Conservation (phyloP, 257 asterid species). For the Nicotiana sylvestris region DNA sequence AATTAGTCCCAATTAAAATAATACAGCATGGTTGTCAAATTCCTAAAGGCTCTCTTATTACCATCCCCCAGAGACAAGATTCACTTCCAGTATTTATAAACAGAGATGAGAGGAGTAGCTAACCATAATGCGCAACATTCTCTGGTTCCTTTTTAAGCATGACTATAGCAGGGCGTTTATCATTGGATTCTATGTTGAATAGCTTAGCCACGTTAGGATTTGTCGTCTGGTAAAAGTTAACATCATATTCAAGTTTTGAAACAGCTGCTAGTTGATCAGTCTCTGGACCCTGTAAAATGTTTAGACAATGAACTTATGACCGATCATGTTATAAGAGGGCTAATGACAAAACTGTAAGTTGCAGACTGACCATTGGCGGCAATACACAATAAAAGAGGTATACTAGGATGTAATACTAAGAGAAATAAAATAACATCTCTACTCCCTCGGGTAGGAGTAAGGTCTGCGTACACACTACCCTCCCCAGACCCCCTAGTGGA, state of each 20-base stretch:
- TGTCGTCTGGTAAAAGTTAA: conserved; percentile 69
- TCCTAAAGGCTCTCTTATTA: too few relatives aligned
- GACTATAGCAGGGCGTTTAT: conserved; percentile 65
- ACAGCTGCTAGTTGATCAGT: conserved; percentile 76
- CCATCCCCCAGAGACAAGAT: not conserved
- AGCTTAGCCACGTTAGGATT: conserved; percentile 67
- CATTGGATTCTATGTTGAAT: conserved; percentile 54
- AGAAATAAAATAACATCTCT: not conserved
- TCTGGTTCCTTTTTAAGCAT: conserved; percentile 70
- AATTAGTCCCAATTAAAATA: too few relatives aligned
- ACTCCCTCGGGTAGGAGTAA: too few relatives aligned
- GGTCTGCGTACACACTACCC: too few relatives aligned
- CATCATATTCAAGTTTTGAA: conserved; percentile 67
- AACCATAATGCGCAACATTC: conserved; percentile 55
- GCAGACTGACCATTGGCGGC: not conserved
- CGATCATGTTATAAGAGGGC: not conserved
- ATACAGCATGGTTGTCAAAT: too few relatives aligned
- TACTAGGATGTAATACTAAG: not conserved
- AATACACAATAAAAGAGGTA: not conserved
- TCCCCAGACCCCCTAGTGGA: too few relatives aligned
- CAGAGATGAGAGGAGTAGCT: conserved; percentile 16
- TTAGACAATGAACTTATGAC: not conserved
- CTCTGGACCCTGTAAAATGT: conserved; percentile 50
- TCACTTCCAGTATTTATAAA: not conserved
- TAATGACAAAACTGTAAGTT: not conserved